Base-by-base conservation (phyloP, 768 basidiomycete species). In the Candolleomyces eurysporus region DNA sequence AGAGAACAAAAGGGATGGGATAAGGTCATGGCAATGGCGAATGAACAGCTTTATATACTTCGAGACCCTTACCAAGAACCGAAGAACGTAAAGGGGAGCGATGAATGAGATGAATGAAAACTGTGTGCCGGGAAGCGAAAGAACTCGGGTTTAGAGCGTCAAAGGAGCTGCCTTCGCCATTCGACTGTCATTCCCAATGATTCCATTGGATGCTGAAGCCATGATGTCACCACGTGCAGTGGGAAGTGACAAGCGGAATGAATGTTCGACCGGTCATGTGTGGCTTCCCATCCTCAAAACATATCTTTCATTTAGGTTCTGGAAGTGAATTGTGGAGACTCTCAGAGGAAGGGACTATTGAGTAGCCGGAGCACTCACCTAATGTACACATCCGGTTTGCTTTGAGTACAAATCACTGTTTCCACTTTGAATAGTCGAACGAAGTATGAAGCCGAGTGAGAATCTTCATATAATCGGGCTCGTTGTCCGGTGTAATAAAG, bases 401-500 rank as follows among this genome's bases (percentile, higher is more conserved):
- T 36, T 36, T 36, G 8, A 36, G 36, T 7, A 36, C 36, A 40
- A 40, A 30, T 71, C 64, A 78, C 83, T 86, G 85, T 36, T 72
- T 72, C 64, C 89, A 89, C 22, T 72, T 74, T 26, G 86, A 84
- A 61, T 84, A 84, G 61, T 87, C 85, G 64, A 91, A 92, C 42
- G 79, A 71, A 11, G 88, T 84, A 67, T 93, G 92, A n/a, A 94
- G 69, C 8, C 86, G 81, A 13, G 89, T 89, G 11, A 84, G 66
- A 46, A 97, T 89, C 70, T 93, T 88, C 73, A 90, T 75, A 68
- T 83, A 96, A 62, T 92, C 79, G 1, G 90, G 86, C 70, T 98
- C 97, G 61, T 88, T 91, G 62, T 96, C 95, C 0, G 93, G 84
- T 0, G 93, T 96, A 56, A 98, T 78, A 63, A 88, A 80, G 0